Evolutionary conservation across 768 basidiomycete species (phyloP).

Genomic region (Agrocybe pediades): DNA sequence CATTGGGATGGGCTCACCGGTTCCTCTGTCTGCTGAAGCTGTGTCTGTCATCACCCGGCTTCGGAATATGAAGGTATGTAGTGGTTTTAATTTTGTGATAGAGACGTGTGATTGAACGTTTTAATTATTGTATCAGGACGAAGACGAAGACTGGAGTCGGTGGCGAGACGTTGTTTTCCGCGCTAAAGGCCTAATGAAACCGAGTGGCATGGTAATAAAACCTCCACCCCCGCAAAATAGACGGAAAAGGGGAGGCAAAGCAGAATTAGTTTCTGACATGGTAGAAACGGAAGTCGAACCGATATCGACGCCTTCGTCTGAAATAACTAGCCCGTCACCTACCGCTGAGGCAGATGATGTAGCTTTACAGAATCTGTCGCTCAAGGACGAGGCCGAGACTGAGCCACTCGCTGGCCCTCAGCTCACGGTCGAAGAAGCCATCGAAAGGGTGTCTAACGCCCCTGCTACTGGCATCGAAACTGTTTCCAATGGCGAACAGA

Average conservation of each 20-base stretch:
- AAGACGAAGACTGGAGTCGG: constrained; percentile 86
- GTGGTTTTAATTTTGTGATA: constrained; percentile 3
- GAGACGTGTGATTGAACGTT: not conserved
- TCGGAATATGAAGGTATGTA: constrained; percentile 79
- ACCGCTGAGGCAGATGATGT: not conserved
- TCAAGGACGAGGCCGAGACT: constrained; percentile 4
- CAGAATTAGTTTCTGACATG: constrained; percentile 30
- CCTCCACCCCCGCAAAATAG: constrained; percentile 63
- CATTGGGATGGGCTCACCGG: constrained; percentile 86
- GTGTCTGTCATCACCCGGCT: constrained; percentile 77
- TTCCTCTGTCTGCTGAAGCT: constrained; percentile 75
- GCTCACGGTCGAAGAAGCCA: constrained; percentile 50
- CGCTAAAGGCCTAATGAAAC: constrained; percentile 62
- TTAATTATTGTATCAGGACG: constrained; percentile 51
- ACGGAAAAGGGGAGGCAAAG: constrained; percentile 60
- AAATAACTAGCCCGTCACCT: not conserved
- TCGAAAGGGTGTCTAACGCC: constrained; percentile 38
- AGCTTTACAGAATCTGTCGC: not conserved
- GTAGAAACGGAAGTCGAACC: not conserved
- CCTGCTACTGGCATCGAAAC: constrained; percentile 40
- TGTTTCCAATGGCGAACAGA: constrained; percentile 38
- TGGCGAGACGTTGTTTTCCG: constrained; percentile 87
- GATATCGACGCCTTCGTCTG: not conserved
- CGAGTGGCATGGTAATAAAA: constrained; percentile 42
- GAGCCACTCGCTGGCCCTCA: constrained; percentile 13